Base-by-base conservation (phyloP, 2,329 filamentous ascomycete genomes). In the Aureobasidium musti region DNA sequence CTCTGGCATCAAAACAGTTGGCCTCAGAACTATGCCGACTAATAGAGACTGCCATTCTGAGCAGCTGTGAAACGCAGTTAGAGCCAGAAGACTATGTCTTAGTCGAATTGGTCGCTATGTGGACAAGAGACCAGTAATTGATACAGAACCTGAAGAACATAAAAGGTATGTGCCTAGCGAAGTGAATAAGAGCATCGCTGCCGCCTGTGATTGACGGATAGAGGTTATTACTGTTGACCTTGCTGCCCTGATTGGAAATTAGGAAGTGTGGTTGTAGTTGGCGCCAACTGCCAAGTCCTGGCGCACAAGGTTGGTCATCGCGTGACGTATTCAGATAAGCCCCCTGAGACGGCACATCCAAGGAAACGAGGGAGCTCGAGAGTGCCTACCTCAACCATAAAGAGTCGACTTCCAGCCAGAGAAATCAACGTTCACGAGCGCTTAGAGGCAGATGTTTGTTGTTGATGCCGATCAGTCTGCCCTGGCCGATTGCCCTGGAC, bases 241-340 rank as follows among this genome's bases (percentile, higher is more conserved):
- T 14, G 0, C 21, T 47, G 21, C 3, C 21, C 1, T 26, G 43
- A 13, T 26, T n/a, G 4, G n/a, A 35, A 3, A 37, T 54, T 21
- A 23, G 52, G 52, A 37, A 5, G 5, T 54, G 52, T 54, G n/a
- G 52, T 54, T 37, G 52, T 37, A n/a, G 2, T 21, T 3, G 3
- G n/a, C 10, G 50, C 30, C 50, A 53, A 21, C 8, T 35, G 50
- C 50, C 50, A 53, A 53, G 50, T 53, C 30, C 30, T 53, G 23
- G 23, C 23, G 30, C 10, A 33, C 50, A 37, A 54, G 52, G 30
- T 54, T 54, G 4, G 10, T 35, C 28, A 8, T 37, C 52, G 33
- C 30, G 52, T 35, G 52, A 35, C 52, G 52, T 37, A 37, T n/a
- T 3, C 10, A 37, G 52, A 54, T 54, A 54, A 54, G 33, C 52